Base-by-base conservation (phyloP, 202 grass and related monocot species). In the Setaria viridis region DNA sequence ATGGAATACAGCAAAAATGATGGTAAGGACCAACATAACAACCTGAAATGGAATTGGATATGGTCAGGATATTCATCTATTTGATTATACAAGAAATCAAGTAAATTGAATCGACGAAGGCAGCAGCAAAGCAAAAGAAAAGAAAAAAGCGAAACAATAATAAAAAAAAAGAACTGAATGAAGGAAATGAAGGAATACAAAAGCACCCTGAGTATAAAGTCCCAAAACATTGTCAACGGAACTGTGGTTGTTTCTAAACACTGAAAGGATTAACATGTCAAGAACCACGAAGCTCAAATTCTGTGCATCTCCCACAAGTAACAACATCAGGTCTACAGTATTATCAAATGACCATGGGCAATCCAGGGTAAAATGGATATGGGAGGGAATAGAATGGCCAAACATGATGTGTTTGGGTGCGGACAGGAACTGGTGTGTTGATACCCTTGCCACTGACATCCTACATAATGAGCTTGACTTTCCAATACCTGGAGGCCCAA, bases 1-100 rank as follows among this genome's bases (percentile, higher is more conserved):
- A 87, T 99, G 97, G 50, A 93, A 46, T 45, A 82, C 6, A 74
- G 97, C 94, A 85, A 99, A 99, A 70, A 99, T 96, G 59, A 92
- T 67, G 37, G 88, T 83, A 84, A 99, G 87, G 21, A 92, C 67
- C 90, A 96, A 87, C 80, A 99, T 67, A 50, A 90, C 84, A 4
- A 99, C 90, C 93, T 99, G 89, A 65, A 90, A 56, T 19, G 47
- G 11, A 64, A 48, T 70, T 9, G 14, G 33, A 11, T 0, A 74
- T 15, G 1, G 25, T 89, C 70, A 89, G 37, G 10, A 34, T 50
- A 60, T 76, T 9, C 53, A 68, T 75, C 41, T 16, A 20, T 55
- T 72, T n/a, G 15, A 21, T 53, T 30, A 71, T 39, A 13, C 3
- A 53, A 50, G 2, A 67, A 47, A 70, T 56, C 0, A 81, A 72